Evolutionary conservation across 305 asterid genomes (phyloP).

Genomic region (Caryopteris hybrid): DNA sequence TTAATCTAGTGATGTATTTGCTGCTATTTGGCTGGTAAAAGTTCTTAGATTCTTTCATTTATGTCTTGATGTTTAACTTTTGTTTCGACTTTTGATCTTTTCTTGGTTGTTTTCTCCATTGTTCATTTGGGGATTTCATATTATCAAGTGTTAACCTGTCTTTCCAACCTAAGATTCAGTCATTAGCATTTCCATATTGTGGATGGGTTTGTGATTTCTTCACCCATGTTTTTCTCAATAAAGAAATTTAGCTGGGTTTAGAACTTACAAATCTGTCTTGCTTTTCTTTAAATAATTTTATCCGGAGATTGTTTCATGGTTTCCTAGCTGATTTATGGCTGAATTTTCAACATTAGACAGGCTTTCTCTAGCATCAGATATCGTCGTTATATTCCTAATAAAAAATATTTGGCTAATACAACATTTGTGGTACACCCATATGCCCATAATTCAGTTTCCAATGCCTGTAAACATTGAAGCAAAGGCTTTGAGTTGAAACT

Average conservation of each 20-base stretch:
- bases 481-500: not conserved
- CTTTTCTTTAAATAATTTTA: not conserved
- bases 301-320: not conserved
- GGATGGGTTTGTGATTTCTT: slow-evolving; percentile 21
- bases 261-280: not conserved
- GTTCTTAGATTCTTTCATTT: slow-evolving; percentile 22
- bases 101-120: slow-evolving; percentile 1
- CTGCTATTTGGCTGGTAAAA: slow-evolving; percentile 57
- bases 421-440: not conserved
- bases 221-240: not conserved
- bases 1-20: slow-evolving; percentile 55
- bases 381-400: not conserved
- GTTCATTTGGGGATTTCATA: slow-evolving; percentile 18
- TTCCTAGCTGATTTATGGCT: slow-evolving; percentile 14
- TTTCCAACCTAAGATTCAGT: not conserved
- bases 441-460: not conserved
- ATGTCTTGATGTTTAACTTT: slow-evolving; percentile 19
- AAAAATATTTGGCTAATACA: not conserved
- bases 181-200: not conserved
- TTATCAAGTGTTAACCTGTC: slow-evolving; percentile 3
- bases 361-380: not conserved
- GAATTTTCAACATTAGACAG: slow-evolving; percentile 5
- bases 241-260: not conserved
- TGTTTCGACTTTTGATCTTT: slow-evolving; percentile 17
- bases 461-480: not conserved